Conservation (phyloP, 1,284 basidiomycete species). For the Ceratobasidium sp. region DNA sequence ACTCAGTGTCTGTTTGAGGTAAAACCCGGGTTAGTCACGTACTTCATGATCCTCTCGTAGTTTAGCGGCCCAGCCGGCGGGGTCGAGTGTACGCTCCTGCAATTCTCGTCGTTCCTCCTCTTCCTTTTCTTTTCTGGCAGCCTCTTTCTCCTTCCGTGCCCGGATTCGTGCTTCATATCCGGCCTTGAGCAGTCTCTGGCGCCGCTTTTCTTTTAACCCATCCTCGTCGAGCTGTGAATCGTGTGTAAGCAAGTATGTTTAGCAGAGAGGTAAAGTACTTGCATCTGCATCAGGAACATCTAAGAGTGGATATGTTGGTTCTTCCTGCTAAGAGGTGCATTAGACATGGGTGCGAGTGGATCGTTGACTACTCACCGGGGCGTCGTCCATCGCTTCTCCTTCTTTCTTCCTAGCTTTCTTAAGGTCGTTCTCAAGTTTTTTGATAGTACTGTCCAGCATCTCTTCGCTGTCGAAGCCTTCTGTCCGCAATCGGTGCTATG, state of each 20-base stretch:
- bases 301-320: conserved; percentile 85
- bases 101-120: conserved; percentile 77
- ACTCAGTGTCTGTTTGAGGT: neutral
- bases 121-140: conserved; percentile 77
- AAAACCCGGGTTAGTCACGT: conserved; percentile 45
- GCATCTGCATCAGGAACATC: conserved; percentile 91
- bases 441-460: conserved; percentile 71
- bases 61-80: conserved; percentile 73
- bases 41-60: conserved; percentile 82
- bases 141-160: conserved; percentile 86
- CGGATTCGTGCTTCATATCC: conserved; percentile 92
- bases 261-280: conserved; percentile 25
- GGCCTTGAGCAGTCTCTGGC: conserved; percentile 91
- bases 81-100: conserved; percentile 75
- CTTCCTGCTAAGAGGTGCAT: conserved; percentile 60
- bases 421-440: conserved; percentile 73
- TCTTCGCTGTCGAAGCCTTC: conserved; percentile 79
- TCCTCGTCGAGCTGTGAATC: conserved; percentile 81
- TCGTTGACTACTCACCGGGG: conserved; percentile 50
- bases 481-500: conserved; percentile 63
- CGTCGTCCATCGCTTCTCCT: conserved; percentile 65
- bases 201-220: conserved; percentile 91
- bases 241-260: neutral
- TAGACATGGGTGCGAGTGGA: neutral
- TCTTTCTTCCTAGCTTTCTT: conserved; percentile 78